These are phyloP conservation scores for Pulveroboletus sp. DNA, from an alignment of 768 basidiomycete genomes.

Conservation along the genomic window DNA sequence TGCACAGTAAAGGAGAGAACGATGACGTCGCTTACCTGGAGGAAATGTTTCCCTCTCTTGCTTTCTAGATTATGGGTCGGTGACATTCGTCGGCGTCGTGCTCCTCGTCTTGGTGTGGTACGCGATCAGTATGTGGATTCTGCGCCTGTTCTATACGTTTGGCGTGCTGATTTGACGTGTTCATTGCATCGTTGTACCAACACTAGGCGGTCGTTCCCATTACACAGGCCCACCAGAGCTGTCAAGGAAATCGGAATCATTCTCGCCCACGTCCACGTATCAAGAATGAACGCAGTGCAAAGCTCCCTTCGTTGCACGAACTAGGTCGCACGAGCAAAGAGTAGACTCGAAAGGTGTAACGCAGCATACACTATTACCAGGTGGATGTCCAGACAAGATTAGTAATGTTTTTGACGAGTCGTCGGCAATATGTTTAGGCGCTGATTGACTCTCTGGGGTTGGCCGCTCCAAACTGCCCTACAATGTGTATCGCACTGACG, in stretches of 20 bases:
- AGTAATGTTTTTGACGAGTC: too few relatives aligned
- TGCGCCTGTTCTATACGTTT: not conserved
- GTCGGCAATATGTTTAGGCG: too few relatives aligned
- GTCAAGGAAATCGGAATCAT: slow-evolving; percentile 5
- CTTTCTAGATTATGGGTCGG: slow-evolving; percentile 57
- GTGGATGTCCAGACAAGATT: not conserved
- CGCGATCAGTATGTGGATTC: slow-evolving; percentile 41
- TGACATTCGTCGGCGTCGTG: slow-evolving; percentile 62
- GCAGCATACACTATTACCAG: not conserved
- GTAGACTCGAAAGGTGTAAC: not conserved
- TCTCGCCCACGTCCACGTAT: not conserved
- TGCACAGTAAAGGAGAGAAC: not conserved
- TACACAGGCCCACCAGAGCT: slow-evolving; percentile 43
- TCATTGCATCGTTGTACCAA: not conserved
- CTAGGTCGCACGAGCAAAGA: not conserved
- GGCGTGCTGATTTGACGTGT: not conserved
- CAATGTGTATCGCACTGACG: too few relatives aligned
- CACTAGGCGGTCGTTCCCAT: slow-evolving; percentile 40
- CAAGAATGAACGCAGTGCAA: slow-evolving; percentile 3
- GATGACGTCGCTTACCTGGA: not conserved
- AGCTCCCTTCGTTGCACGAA: not conserved
- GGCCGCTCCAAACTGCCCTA: too few relatives aligned
- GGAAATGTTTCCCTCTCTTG: not conserved
- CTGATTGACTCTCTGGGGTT: too few relatives aligned
- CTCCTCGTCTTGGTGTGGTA: slow-evolving; percentile 60